Base-by-base conservation (phyloP, 1,284 basidiomycete genomes). In the Pisolithus thermaeus region DNA sequence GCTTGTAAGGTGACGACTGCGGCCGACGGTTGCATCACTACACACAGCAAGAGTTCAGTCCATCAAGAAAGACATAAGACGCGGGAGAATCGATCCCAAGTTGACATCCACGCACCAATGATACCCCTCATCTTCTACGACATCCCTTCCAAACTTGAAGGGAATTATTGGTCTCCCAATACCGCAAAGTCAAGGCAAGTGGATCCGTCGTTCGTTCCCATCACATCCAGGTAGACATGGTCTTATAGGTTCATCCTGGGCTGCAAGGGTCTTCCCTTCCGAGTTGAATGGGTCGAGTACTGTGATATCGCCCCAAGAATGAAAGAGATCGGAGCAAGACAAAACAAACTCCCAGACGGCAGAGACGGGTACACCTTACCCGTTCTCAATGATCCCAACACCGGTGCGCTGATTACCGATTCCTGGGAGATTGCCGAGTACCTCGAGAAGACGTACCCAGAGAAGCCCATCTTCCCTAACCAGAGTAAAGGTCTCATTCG, bases 361-460 rank as follows among this genome's bases (percentile, higher is more conserved):
- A 52, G 30, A 1, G 51, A 56, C 12, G 3, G 3, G 2, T 61
- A 67, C 20, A 74, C 73, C 0, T 35, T 73, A 11, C 73, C 73
- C 20, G 63, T 68, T 11, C 61, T 66, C 42, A 54, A 57, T 30
- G 66, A 73, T 42, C 61, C 61, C 22, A 61, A 62, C 32, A 69
- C 68, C 0, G 62, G 67, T 1, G 62, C 56, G 5, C 47, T 64
- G 32, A 46, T 77, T 39, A 62, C 64, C 30, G 71, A 73, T 47
- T 76, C 72, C 2, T 60, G 57, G 41, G 54, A 52, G 27, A 76
- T 76, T 38, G 67, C 73, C 0, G 61, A 67, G 37, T 78, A 77
- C 52, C 68, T 79, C 25, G 77, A 79, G 51, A 57, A 62, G 46
- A 68, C 69, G 14, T 77, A 76, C 55, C 71, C 74, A 0, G 60